Evolutionary conservation across 371 early-diverging fungal species (phyloP).

Genomic region (Mucor piriformis): DNA sequence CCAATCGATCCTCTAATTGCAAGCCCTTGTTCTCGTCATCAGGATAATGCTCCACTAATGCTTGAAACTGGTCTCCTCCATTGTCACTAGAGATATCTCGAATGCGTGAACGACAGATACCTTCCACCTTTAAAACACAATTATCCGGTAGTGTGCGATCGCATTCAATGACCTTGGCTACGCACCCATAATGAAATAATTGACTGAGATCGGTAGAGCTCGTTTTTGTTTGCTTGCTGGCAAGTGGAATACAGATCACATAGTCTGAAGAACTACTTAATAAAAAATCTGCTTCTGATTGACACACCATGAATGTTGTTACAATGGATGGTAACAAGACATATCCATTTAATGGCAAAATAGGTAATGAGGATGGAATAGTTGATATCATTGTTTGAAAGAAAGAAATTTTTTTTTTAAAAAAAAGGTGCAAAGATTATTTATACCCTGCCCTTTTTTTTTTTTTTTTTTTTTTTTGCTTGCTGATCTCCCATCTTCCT

Average conservation of each 20-base stretch:
- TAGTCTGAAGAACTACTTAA: conserved; percentile 1
- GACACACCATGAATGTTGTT: conserved; percentile 16
- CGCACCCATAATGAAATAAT: conserved; percentile 32
- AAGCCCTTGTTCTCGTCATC: background rate
- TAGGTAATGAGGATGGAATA: conserved; percentile 19
- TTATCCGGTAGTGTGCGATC: conserved; percentile 29
- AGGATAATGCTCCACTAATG: conserved; percentile 18
- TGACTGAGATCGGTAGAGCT: conserved; percentile 11
- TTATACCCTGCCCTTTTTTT: too few relatives aligned
- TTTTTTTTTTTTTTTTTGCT: conserved; percentile 5
- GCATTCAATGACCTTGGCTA: conserved; percentile 29
- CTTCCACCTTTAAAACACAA: conserved; percentile 29
- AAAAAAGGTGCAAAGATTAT: background rate
- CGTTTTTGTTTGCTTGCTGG: background rate
- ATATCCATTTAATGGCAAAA: conserved; percentile 29
- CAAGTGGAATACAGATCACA: conserved; percentile 34
- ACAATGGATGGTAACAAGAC: conserved; percentile 40
- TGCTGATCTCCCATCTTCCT: background rate
- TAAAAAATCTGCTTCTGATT: conserved; percentile 21
- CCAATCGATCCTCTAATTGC: background rate
- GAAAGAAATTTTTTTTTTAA: background rate
- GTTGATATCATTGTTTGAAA: background rate
- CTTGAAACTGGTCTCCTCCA: conserved; percentile 17
- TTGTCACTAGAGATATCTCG: conserved; percentile 25
- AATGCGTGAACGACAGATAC: conserved; percentile 38